Evolutionary conservation across 495 filamentous ascomycete genomes (phyloP).

Genomic region (Aspergillus leporis): DNA sequence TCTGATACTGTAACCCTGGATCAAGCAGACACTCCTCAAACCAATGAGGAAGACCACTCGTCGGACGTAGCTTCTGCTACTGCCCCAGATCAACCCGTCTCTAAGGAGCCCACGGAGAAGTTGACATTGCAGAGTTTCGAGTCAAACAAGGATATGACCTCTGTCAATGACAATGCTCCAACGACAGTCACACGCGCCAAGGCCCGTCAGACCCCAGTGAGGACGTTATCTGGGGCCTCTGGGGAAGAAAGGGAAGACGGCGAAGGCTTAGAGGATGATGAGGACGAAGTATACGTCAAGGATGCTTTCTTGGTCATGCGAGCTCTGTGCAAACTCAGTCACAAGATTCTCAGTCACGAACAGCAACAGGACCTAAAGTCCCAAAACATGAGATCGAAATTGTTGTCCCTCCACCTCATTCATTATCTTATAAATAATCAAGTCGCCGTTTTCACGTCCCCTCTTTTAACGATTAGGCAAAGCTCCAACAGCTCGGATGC

Average conservation of each 20-base stretch:
- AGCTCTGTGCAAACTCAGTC: constrained; percentile 95
- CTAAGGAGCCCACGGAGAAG: constrained; percentile 68
- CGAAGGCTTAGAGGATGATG: constrained; percentile 75
- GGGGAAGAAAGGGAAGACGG: constrained; percentile 47
- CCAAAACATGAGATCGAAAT: constrained; percentile 94
- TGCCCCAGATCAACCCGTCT: constrained; percentile 54
- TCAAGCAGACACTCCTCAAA: constrained; percentile 29
- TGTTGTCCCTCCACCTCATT: constrained; percentile 91
- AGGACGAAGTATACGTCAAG: constrained; percentile 94
- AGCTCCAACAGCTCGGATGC: constrained; percentile 82
- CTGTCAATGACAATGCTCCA: constrained; percentile 83
- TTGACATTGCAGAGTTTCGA: constrained; percentile 96
- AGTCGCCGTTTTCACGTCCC: constrained; percentile 81
- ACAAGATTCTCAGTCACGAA: constrained; percentile 82
- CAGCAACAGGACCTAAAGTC: constrained; percentile 90
- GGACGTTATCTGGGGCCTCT: constrained; percentile 53
- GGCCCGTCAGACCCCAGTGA: constrained; percentile 47
- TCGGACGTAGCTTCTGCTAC: constrained; percentile 51
- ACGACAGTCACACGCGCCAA: constrained; percentile 89
- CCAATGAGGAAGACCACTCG: constrained; percentile 46
- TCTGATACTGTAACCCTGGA: constrained; percentile 42
- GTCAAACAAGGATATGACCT: constrained; percentile 89
- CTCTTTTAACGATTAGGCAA: constrained; percentile 84
- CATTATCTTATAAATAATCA: constrained; percentile 94
- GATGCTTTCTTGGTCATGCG: constrained; percentile 97